Conservation (phyloP, 1,284 basidiomycete species). For the Sanghuangporus sanghuang region DNA sequence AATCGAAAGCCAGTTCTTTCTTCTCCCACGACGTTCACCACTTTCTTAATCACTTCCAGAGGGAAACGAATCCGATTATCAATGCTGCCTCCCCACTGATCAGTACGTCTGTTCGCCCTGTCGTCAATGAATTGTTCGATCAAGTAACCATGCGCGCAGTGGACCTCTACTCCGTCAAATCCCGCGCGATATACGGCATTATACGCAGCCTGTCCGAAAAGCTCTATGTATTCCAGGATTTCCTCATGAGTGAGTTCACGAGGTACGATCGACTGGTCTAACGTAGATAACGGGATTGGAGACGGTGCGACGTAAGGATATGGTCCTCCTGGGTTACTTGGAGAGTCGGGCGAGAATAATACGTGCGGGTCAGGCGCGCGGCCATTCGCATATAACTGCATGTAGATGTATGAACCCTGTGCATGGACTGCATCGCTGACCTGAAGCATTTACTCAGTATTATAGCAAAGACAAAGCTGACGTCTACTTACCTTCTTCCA, state of each 20-base stretch:
- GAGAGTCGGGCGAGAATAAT: constrained; percentile 18
- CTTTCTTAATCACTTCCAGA: constrained; percentile 32
- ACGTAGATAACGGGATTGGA: constrained; percentile 33
- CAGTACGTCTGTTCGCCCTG: constrained; percentile 39
- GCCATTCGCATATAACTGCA: constrained; percentile 44
- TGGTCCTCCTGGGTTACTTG: constrained; percentile 24
- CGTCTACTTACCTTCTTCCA: constrained; percentile 40
- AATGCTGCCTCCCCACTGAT: constrained; percentile 42
- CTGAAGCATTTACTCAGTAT: constrained; percentile 17
- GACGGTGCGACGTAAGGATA: constrained; percentile 38
- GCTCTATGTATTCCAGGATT: constrained; percentile 29
- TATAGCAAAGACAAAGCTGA: background rate
- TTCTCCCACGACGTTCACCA: constrained; percentile 19
- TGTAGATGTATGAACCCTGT: constrained; percentile 33
- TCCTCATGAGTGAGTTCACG: constrained; percentile 34
- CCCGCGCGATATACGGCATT: constrained; percentile 33
- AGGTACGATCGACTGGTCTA: constrained; percentile 24
- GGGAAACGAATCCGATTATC: constrained; percentile 39
- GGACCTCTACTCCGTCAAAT: constrained; percentile 44
- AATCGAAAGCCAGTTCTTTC: constrained; percentile 32
- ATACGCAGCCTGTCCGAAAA: constrained; percentile 25
- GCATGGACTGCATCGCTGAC: constrained; percentile 36
- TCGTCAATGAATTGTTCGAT: constrained; percentile 37
- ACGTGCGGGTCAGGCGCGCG: constrained; percentile 29
- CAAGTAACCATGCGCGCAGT: constrained; percentile 37